phyloP scores from a whole-genome alignment of 2,329 filamentous ascomycete species.

The Beauveria rudraprayagi region DNA sequence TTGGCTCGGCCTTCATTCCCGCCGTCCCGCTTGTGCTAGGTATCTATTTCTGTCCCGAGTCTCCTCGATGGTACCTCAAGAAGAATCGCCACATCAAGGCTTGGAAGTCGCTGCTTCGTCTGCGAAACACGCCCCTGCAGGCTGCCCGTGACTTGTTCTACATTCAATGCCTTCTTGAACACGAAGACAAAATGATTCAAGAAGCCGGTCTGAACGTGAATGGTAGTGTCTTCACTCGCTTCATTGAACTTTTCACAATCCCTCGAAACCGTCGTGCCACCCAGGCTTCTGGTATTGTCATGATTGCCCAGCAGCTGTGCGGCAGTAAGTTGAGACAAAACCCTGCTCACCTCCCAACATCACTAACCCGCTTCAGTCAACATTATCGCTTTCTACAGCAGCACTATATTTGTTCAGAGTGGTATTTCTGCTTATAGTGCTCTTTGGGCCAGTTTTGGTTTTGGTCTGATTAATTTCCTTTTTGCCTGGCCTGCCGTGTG shows the following conservation, averaged over 20 bases:
- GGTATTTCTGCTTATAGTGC: slow-evolving; percentile 31
- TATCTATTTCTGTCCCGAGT: slow-evolving; percentile 56
- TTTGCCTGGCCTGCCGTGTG: slow-evolving; percentile 56
- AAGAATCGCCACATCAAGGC: slow-evolving; percentile 48
- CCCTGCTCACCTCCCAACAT: background rate
- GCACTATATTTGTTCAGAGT: slow-evolving; percentile 36
- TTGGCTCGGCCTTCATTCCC: slow-evolving; percentile 58
- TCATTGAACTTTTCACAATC: slow-evolving; percentile 49
- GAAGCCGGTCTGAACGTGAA: slow-evolving; percentile 26
- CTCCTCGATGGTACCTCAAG: slow-evolving; percentile 59
- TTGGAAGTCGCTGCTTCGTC: slow-evolving; percentile 44
- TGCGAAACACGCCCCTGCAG: slow-evolving; percentile 51
- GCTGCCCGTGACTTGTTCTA: slow-evolving; percentile 57
- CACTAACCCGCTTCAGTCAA: slow-evolving; percentile 25
- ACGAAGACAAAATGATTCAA: slow-evolving; percentile 22
- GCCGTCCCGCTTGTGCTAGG: slow-evolving; percentile 50
- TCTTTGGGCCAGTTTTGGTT: slow-evolving; percentile 35
- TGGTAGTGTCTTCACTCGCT: slow-evolving; percentile 41
- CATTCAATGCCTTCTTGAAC: slow-evolving; percentile 36
- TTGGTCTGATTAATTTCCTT: slow-evolving; percentile 50
- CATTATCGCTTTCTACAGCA: slow-evolving; percentile 42
- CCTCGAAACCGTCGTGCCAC: slow-evolving; percentile 53
- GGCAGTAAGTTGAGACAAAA: slow-evolving; percentile 28
- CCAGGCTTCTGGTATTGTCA: slow-evolving; percentile 58
- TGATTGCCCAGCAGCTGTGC: slow-evolving; percentile 58